A percentile compares a stretch with the other conserved stretches of the same genome.
Conservation (phyloP, 345 rosid species). For the Brassica nigra region DNA sequence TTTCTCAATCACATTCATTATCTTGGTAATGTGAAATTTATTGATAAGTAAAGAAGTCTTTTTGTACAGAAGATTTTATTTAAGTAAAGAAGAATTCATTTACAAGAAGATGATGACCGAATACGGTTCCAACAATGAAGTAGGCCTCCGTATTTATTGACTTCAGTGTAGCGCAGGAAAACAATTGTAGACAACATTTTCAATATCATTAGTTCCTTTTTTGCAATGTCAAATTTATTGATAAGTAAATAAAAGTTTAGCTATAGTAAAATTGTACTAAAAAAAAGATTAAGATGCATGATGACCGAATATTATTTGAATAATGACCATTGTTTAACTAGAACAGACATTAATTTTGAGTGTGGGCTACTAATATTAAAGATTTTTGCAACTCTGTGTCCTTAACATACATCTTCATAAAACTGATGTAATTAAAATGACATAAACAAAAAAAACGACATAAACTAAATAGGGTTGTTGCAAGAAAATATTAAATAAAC, state of each 20-base stretch:
- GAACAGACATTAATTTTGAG: not conserved
- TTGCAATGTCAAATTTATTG: not conserved
- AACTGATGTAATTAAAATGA: not conserved
- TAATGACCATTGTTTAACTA: not conserved
- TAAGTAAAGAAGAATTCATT: not conserved
- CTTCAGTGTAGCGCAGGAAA: not conserved
- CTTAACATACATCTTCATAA: slow-evolving; percentile 8
- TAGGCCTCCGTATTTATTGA: not conserved
- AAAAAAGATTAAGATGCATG: not conserved
- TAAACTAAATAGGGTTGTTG: slow-evolving; percentile 20
- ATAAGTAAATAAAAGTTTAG: not conserved
- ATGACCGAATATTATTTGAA: not conserved
- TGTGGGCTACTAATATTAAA: not conserved
- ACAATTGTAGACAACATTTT: not conserved
- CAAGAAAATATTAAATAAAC: slow-evolving; percentile 28
- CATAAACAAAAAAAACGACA: not conserved
- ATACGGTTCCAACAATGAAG: not conserved
- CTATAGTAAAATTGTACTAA: not conserved
- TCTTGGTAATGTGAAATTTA: not conserved
- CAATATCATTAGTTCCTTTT: not conserved
- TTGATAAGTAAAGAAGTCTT: not conserved
- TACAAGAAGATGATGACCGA: not conserved
- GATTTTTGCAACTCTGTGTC: not conserved
- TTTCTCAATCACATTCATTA: not conserved
- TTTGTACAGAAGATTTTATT: not conserved